Conservation (phyloP, 805 yeast genomes). For the Candida chilensis region DNA sequence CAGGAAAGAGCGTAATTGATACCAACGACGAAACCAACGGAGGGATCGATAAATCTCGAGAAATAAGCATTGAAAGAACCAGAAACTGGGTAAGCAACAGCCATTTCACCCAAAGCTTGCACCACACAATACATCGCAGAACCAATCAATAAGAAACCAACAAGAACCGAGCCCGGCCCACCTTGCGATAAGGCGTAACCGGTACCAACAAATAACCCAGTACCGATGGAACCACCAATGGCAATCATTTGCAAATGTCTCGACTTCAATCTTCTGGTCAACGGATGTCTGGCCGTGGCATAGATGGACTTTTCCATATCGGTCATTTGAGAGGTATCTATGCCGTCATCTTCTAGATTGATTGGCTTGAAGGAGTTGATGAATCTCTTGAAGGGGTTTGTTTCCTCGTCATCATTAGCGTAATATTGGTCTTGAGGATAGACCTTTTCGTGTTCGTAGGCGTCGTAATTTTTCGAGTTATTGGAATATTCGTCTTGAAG, state of each 20-base stretch:
- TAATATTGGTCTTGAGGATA: too few species aligned
- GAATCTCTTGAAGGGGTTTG: too few species aligned
- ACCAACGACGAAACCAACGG: conserved; percentile 18
- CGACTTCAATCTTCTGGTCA: conserved; percentile 31
- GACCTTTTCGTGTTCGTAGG: too few species aligned
- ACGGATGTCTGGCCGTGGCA: conserved; percentile 32
- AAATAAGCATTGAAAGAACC: conserved; percentile 19
- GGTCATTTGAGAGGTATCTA: conserved; percentile 23
- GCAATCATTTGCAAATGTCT: conserved; percentile 59
- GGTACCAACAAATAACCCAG: conserved; percentile 45
- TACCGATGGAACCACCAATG: conserved; percentile 66
- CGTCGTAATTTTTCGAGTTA: too few species aligned
- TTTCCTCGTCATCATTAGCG: too few species aligned
- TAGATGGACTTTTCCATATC: conserved; percentile 25
- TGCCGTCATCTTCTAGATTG: too few species aligned
- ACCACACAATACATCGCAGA: conserved; percentile 14
- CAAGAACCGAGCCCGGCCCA: conserved; percentile 19
- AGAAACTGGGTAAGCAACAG: conserved; percentile 17
- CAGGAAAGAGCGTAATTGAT: conserved; percentile 18
- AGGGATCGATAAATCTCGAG: conserved; percentile 17
- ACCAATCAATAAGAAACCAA: conserved; percentile 16
- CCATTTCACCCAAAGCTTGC: conserved; percentile 18
- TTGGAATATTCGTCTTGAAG: too few species aligned
- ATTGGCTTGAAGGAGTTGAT: too few species aligned
- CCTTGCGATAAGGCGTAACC: conserved; percentile 26